Evolutionary conservation across 2,329 filamentous ascomycete genomes (phyloP).

Genomic region (Aureobasidium vineae): DNA sequence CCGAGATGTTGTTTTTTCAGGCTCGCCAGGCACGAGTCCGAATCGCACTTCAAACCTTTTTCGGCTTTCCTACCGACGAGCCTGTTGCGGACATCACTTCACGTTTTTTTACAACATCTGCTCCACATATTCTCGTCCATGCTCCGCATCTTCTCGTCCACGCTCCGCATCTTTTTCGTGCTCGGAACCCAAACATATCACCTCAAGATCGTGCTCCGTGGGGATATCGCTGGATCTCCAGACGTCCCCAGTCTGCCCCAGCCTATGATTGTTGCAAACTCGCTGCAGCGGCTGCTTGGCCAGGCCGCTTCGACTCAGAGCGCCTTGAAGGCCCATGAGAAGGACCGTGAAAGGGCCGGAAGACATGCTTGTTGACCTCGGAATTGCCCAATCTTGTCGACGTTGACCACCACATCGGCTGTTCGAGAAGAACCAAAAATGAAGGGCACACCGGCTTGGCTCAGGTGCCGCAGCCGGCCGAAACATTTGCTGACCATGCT

Average conservation of each 20-base stretch:
- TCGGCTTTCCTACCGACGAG: conserved; percentile 6
- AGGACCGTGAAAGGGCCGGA: conserved; percentile 21
- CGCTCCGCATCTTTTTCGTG: conserved; percentile 23
- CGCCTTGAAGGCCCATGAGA: neutral
- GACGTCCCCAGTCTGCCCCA: conserved; percentile 13
- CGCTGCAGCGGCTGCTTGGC: neutral
- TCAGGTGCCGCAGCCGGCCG: conserved; percentile 14
- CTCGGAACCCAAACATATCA: conserved; percentile 17
- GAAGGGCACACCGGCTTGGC: conserved; percentile 14
- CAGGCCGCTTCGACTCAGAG: neutral
- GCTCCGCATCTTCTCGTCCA: conserved; percentile 2
- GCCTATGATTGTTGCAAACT: neutral
- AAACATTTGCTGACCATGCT: conserved; percentile 23
- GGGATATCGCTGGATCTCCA: conserved; percentile 23
- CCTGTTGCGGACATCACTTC: neutral
- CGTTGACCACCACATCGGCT: conserved; percentile 13
- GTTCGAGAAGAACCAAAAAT: conserved; percentile 11
- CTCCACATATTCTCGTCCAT: neutral
- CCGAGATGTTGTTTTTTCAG: conserved; percentile 7
- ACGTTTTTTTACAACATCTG: neutral
- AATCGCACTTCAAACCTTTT: neutral
- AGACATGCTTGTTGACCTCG: conserved; percentile 2
- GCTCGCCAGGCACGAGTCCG: conserved; percentile 1
- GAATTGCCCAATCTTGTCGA: conserved; percentile 14
- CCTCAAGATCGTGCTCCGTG: conserved; percentile 14